Base-by-base conservation (phyloP, 2,329 filamentous ascomycete genomes). In the Microcyclosporella mali region DNA sequence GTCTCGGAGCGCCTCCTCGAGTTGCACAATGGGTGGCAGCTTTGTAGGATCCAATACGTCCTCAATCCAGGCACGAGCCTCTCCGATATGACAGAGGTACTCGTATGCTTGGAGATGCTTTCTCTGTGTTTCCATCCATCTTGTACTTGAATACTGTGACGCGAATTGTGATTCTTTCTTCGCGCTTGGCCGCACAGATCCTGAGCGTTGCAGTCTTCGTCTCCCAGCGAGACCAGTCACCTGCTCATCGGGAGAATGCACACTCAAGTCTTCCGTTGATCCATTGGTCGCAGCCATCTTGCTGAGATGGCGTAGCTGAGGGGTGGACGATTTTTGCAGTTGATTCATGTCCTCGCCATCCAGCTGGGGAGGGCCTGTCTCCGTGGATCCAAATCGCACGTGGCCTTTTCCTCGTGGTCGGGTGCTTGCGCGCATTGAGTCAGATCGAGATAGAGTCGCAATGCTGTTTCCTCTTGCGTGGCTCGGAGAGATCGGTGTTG, bases 31-130 rank as follows among this genome's bases (percentile, higher is more conserved):
- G 1, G 90, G 85, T 3, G 92, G 89, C 29, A 98, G 87, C 39
- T 84, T 74, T 52, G 84, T 81, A 49, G 90, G 80, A 21, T 61
- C 56, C 43, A 92, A 87, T 46, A 95, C 80, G 62, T 94, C 81
- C 61, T 98, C 92, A 53, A 98, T 95, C 92, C 92, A 98, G 66
- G 97, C 90, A 63, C 97, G 97, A 16, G 92, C 92, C 70, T 98
- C 92, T 63, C 92, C 92, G 53, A 98, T 97, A 61, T 98, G 92
- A 63, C 92, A 98, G 29, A 98, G 82, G 63, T 98, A 98, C 65
- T 98, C 92, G 62, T 98, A 98, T 6, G 92, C 92, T 65, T 94
- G 87, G 40, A 98, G 70, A 59, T 95, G 97, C 63, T 97, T 90
- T 18, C 92, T 80, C 63, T 98, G 90, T 62, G 94, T 92, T 65